Evolutionary conservation across 768 basidiomycete species (phyloP).

Genomic region (Mycena albidolilacea): DNA sequence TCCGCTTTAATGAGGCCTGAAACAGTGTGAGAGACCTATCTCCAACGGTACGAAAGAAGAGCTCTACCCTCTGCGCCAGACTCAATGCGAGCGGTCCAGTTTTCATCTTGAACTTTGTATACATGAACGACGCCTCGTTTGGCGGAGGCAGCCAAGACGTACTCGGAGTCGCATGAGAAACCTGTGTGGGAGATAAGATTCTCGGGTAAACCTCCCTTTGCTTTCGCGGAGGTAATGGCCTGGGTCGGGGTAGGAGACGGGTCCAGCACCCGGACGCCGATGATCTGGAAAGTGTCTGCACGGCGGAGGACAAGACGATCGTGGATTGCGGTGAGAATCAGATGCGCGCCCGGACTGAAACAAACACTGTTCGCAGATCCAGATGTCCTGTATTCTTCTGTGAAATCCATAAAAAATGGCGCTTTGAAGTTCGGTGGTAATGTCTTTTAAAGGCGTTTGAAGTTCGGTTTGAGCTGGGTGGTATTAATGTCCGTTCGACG

Average conservation of each 20-base stretch:
- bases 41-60: no score
- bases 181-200: slow-evolving; percentile 66
- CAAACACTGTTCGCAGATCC: slow-evolving; percentile 66
- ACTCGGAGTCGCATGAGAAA: slow-evolving; percentile 93
- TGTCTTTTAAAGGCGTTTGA: background rate
- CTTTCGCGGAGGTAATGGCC: slow-evolving; percentile 54
- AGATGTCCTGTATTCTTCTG: slow-evolving; percentile 86
- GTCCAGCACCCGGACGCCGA: slow-evolving; percentile 83
- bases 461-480: background rate
- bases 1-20: slow-evolving; percentile 83
- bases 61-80: slow-evolving; percentile 78
- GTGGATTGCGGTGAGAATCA: slow-evolving; percentile 84
- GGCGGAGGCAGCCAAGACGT: slow-evolving; percentile 86
- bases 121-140: slow-evolving; percentile 80
- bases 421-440: background rate
- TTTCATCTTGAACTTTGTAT: slow-evolving; percentile 84
- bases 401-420: slow-evolving; percentile 78
- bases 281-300: slow-evolving; percentile 87
- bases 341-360: slow-evolving; percentile 91
- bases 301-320: slow-evolving; percentile 88
- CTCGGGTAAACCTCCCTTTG: slow-evolving; percentile 48
- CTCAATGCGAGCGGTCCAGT: slow-evolving; percentile 84
- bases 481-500: background rate
- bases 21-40: background rate
- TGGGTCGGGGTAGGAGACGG: slow-evolving; percentile 66